These are phyloP conservation scores for Candida frijolesensis DNA, from an alignment of 1,139 yeast genomes.

Conservation along the genomic window DNA sequence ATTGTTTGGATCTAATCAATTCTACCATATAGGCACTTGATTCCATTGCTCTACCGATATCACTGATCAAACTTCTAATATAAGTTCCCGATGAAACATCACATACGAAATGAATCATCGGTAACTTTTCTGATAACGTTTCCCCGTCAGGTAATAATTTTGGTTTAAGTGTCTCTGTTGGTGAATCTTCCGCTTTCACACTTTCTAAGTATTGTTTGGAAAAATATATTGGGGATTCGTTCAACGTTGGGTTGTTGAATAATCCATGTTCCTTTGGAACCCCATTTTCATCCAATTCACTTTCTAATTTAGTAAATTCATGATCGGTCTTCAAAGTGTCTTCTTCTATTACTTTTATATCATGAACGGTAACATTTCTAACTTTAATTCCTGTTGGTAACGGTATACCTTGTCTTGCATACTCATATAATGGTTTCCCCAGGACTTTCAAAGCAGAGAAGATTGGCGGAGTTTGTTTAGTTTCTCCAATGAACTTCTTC, in stretches of 20 bases:
- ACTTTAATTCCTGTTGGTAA: constrained; percentile 80
- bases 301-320: constrained; percentile 51
- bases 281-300: constrained; percentile 56
- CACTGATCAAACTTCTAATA: constrained; percentile 86
- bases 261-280: constrained; percentile 48
- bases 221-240: constrained; percentile 62
- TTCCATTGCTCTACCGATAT: constrained; percentile 79
- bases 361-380: constrained; percentile 66
- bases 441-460: constrained; percentile 93
- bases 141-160: constrained; percentile 25
- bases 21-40: constrained; percentile 90
- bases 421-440: constrained; percentile 92
- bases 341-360: constrained; percentile 51
- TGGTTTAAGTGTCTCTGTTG: constrained; percentile 32
- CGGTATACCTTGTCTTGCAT: constrained; percentile 87
- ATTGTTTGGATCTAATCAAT: constrained; percentile 72
- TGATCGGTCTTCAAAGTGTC: constrained; percentile 62
- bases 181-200: constrained; percentile 38
- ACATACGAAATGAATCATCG: constrained; percentile 71
- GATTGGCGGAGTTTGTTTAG: constrained; percentile 92
- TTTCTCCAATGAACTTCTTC: constrained; percentile 70
- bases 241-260: constrained; percentile 59
- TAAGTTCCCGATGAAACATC: constrained; percentile 95
- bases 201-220: constrained; percentile 53
- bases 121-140: constrained; percentile 42